Conservation (phyloP, 345 rosid species). For the Laguncularia racemosa region DNA sequence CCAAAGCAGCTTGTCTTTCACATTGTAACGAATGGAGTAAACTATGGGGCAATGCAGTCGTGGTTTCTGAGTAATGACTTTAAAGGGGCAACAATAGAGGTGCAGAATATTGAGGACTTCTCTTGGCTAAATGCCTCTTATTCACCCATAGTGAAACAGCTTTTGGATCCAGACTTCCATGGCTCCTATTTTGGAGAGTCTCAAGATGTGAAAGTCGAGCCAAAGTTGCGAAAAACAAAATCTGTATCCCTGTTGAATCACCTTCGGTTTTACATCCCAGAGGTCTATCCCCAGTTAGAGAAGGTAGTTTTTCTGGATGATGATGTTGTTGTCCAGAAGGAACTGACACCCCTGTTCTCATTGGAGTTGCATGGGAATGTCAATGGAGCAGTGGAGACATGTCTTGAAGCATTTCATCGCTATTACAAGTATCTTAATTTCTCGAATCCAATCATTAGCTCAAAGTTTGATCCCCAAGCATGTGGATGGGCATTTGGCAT, state of each 20-base stretch:
- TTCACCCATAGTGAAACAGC: conserved; percentile 63
- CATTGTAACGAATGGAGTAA: conserved; percentile 55
- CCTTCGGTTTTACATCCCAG: conserved; percentile 92
- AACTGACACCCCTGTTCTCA: conserved; percentile 83
- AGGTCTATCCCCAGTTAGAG: conserved; percentile 86
- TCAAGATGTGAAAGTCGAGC: conserved; percentile 46
- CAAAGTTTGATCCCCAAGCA: conserved; percentile 94
- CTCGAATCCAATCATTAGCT: conserved; percentile 84
- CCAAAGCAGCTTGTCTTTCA: conserved; percentile 84
- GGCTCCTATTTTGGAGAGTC: conserved; percentile 43
- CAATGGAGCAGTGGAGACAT: conserved; percentile 97
- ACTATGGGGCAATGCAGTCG: conserved; percentile 70
- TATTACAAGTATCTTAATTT: conserved; percentile 91
- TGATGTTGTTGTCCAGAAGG: conserved; percentile 94
- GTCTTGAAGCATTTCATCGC: conserved; percentile 95
- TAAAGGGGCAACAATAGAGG: conserved; percentile 74
- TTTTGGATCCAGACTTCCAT: conserved; percentile 32
- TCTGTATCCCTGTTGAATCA: conserved; percentile 66
- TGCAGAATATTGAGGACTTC: conserved; percentile 67
- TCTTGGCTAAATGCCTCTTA: conserved; percentile 83
- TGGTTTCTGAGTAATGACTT: conserved; percentile 75
- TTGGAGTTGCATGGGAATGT: conserved; percentile 92
- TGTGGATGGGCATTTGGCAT: conserved; percentile 99
- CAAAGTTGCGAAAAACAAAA: conserved; percentile 62
- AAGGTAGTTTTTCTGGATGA: conserved; percentile 90